Base-by-base conservation (phyloP, 176 grass and related monocot species). In the Tuctoria greenei region DNA sequence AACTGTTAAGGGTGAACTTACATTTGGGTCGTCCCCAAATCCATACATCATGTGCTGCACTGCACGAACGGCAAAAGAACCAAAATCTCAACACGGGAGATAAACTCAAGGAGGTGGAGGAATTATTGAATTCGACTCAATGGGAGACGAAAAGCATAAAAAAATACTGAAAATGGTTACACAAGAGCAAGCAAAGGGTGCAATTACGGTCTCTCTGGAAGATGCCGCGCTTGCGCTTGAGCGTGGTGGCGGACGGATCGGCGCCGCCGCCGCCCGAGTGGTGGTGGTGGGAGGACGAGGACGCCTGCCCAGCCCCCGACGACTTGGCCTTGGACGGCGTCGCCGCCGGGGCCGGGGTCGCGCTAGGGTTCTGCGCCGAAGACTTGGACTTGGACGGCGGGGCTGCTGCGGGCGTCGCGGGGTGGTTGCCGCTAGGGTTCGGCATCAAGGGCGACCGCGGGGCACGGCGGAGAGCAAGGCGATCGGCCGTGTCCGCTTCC, bases 41-140 rank as follows among this genome's bases (percentile, higher is more conserved):
- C 93, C 93, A 83, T 91, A 97, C 93, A 97, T 97, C 90, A 97
- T 93, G 85, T 97, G 93, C 73, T 97, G 93, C 66, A 97, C 93
- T 93, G 88, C 65, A 88, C 59, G 58, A 75, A 45, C n/a, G 7
- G 14, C 8, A 76, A 42, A 85, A 28, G 13, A 62, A 63, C 4
- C 34, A 26, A 44, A 66, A 25, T 13, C 27, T 8, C 10, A 67
- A 17, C 28, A 55, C 31, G 15, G 7, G 0, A 64, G 64, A 8
- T 10, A 2, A 50, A 50, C 21, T 23, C 20, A 25, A 65, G 17
- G 7, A 28, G 57, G 13, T 34, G 58, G 26, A 61, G 26, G 34
- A 61, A 15, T 34, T 7, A 28, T 31, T 28, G 58, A 16, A 28
- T 7, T 5, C 8, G 31, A 70, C 14, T 36, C 31, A 66, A 64